A percentile compares a stretch with the other conserved stretches of the same genome.
Conservation (phyloP, 768 basidiomycete genomes). For the Trametes punicea region DNA sequence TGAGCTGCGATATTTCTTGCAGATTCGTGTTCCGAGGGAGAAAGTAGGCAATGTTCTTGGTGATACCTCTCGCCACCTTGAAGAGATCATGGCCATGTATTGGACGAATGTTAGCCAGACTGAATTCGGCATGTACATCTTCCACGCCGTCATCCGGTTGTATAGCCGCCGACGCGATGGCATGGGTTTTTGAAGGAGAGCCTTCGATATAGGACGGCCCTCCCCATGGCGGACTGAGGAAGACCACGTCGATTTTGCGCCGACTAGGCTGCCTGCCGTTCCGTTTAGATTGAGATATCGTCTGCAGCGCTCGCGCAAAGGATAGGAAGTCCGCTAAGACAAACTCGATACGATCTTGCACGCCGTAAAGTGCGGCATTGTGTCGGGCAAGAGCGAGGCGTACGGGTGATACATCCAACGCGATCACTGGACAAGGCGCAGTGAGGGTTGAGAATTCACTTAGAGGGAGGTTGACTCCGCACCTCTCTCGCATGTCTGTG, state of each 20-base stretch:
- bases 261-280: constrained; percentile 2
- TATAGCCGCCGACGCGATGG: neutral
- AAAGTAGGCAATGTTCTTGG: constrained; percentile 84
- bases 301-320: constrained; percentile 58
- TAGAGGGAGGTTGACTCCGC: constrained; percentile 25
- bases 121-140: constrained; percentile 46
- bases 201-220: constrained; percentile 68
- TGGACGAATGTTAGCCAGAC: constrained; percentile 70
- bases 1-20: constrained; percentile 62
- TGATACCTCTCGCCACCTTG: constrained; percentile 62
- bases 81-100: constrained; percentile 85
- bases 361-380: constrained; percentile 92
- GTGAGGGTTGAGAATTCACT: neutral
- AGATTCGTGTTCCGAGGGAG: constrained; percentile 80
- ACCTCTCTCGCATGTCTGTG: constrained; percentile 94
- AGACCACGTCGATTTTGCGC: constrained; percentile 81
- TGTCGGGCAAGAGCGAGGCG: constrained; percentile 90
- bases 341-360: constrained; percentile 94
- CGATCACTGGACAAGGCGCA: constrained; percentile 66
- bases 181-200: constrained; percentile 18
- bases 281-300: constrained; percentile 11
- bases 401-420: constrained; percentile 80
- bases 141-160: constrained; percentile 3
- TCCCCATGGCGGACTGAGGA: constrained; percentile 96
- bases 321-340: constrained; percentile 81